These are phyloP conservation scores for Aspergillus texensis DNA, from an alignment of 2,329 filamentous ascomycete species.

Conservation along the genomic window DNA sequence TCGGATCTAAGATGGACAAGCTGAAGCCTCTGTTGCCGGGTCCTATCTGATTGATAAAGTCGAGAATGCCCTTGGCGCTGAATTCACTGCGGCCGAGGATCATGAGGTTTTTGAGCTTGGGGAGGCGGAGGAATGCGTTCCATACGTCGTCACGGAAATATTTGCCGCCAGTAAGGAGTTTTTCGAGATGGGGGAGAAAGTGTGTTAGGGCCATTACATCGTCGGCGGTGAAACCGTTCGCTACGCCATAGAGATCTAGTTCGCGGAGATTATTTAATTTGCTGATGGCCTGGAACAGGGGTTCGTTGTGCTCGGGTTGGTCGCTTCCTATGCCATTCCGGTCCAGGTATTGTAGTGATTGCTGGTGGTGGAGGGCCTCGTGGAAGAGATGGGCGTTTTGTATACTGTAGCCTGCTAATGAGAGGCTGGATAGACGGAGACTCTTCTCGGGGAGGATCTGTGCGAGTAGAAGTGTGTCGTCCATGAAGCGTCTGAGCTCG, in stretches of 20 bases:
- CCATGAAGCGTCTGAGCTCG: conserved; percentile 54
- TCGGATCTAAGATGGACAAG: conserved; percentile 32
- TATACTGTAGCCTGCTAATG: conserved; percentile 33
- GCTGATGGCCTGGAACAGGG: conserved; percentile 33
- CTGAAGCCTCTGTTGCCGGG: conserved; percentile 33
- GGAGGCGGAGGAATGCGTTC: conserved; percentile 28
- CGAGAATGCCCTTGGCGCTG: conserved; percentile 31
- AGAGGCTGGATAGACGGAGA: conserved; percentile 32
- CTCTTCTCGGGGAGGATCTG: conserved; percentile 28
- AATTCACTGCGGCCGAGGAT: conserved; percentile 40
- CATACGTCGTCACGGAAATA: conserved; percentile 32
- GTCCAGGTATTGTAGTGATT: conserved; percentile 29
- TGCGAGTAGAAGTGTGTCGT: conserved; percentile 47
- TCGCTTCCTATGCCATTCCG: conserved; percentile 35
- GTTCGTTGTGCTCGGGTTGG: conserved; percentile 26
- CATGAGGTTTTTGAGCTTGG: conserved; percentile 31
- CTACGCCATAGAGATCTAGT: conserved; percentile 38
- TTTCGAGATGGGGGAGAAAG: conserved; percentile 33
- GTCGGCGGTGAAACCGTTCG: conserved; percentile 34
- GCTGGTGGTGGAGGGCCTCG: conserved; percentile 30
- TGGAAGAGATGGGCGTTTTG: conserved; percentile 28
- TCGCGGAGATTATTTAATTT: conserved; percentile 32
- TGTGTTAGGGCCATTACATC: conserved; percentile 32
- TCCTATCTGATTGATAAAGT: conserved; percentile 33
- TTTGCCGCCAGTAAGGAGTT: conserved; percentile 36